Evolutionary conservation across 2,329 filamentous ascomycete genomes (phyloP), one percentile per base, ranked within the genome.

Genomic region (Cladosporium sp.): DNA sequence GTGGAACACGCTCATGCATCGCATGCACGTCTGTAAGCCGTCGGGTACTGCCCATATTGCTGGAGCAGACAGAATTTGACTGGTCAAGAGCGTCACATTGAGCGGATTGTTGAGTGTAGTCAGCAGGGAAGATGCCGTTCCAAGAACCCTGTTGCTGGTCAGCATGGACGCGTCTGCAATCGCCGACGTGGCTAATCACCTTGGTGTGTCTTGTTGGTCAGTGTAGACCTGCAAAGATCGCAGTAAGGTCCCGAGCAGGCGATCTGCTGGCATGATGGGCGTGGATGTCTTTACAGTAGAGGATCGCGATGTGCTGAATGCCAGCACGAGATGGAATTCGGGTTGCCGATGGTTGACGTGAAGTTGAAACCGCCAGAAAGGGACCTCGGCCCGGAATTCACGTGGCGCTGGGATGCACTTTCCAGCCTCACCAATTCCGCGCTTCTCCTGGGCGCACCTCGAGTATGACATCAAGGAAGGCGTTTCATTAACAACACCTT

Each of bases 81-180:
- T 89, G 0, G 89, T 90, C 63, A 93, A 83, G 14, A 93, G 82
- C 48, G 87, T 86, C 72, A 92, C 83, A 76, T 93, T 93, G 65
- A 91, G 84, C 16, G 90, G 90, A 73, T 93, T 93, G 67, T 87
- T 87, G 61, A 93, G 86, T 58, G 85, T 86, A 18, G 88, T 85
- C 64, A 93, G 83, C 32, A 93, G 85, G 46, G 87, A 85, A 21
- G 86, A 84, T 18, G 89, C 90, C 53, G 88, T 89, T 68, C 85
- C 87, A 72, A 91, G 82, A 34, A 89, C 78, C 67, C 78, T 81
- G 70, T 56, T 10, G 8, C 26, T 8, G 56, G 67, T 73, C 36
- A 72, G 69, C 62, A 34, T 26, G 10, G 14, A 48, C 54, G 53
- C 46, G 49, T 53, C 26, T 43, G 16, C 34, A 63, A 11, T 32